Evolutionary conservation across 805 yeast genomes (phyloP), one percentile per base, ranked within the genome.

Genomic region (Starmerella lactis-condensi): DNA sequence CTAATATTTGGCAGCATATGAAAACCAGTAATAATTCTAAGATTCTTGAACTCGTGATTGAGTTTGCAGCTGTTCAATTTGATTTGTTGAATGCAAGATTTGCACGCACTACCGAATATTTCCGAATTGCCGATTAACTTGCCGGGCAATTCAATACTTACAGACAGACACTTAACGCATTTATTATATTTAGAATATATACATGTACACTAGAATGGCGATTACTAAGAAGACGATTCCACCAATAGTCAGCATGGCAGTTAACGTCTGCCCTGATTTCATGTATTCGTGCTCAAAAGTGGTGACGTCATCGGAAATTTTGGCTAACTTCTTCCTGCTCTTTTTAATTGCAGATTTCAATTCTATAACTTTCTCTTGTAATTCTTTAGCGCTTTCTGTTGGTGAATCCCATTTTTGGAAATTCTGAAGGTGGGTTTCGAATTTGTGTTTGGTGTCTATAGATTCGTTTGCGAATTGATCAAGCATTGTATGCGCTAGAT

Each of bases 401-500:
- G 46, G 48, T 10, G 36, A 38, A 22, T 39, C 34, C 41, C 53
- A 41, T 4, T 31, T 25, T n/a, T 36, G 32, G 22, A 53, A 37
- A 16, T 33, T 34, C n/a, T 18, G 34, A 21, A 48, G 33, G n/a
- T 45, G 42, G 4, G 25, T 28, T 12, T 44, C 46, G 22, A 48
- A 31, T n/a, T n/a, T n/a, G n/a, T n/a, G n/a, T n/a, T n/a, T n/a
- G 5, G 41, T 41, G 6, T n/a, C 18, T 13, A 34, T 31, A 1
- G 52, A 28, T 6, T 33, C n/a, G 2, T 12, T 21, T 5, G 46
- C 41, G 32, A 48, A 50, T 13, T 34, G 30, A 16, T 30, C 28
- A 2, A 48, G 34, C 24, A 42, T 24, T 13, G 42, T 35, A 7
- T 29, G 28, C 6, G 44, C 42, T 26, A 40, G 30, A 7, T 24